Conservation (phyloP, 805 yeast genomes). For the Jamesozyma rosinii region DNA sequence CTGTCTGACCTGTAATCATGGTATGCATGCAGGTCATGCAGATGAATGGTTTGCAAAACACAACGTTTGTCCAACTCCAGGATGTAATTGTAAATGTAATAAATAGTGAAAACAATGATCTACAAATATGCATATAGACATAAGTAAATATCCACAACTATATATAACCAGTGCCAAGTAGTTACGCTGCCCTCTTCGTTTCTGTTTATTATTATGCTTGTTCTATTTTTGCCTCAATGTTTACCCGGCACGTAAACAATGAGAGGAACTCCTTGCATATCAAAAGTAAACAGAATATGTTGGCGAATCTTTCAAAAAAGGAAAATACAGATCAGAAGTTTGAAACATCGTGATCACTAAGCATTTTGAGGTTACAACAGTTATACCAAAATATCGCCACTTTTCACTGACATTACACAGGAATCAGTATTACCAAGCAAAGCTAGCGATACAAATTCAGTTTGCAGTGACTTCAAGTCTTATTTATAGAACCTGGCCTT, state of each 20-base stretch:
- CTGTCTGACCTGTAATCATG: slow-evolving; percentile 85
- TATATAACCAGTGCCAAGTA: too few species aligned
- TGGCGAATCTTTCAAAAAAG: neutral
- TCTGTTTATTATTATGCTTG: too few species aligned
- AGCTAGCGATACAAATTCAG: too few species aligned
- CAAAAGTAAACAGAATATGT: neutral
- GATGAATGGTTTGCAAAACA: slow-evolving; percentile 91
- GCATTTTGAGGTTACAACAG: neutral
- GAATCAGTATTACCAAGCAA: too few species aligned
- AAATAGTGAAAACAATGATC: slow-evolving; percentile 28
- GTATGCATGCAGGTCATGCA: slow-evolving; percentile 91
- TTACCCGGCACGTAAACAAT: neutral
- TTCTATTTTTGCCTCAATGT: too few species aligned
- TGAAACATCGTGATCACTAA: neutral
- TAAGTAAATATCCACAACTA: too few species aligned
- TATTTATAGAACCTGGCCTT: too few species aligned
- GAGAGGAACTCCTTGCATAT: neutral
- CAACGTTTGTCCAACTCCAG: slow-evolving; percentile 87
- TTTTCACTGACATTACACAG: too few species aligned
- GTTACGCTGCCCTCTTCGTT: too few species aligned
- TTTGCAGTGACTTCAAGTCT: too few species aligned
- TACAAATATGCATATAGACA: neutral
- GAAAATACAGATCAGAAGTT: neutral
- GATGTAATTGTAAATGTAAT: slow-evolving; percentile 77
- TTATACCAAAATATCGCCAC: too few species aligned